These are phyloP conservation scores for Pleurotus ostreatus DNA, from an alignment of 768 basidiomycete species.

Conservation along the genomic window DNA sequence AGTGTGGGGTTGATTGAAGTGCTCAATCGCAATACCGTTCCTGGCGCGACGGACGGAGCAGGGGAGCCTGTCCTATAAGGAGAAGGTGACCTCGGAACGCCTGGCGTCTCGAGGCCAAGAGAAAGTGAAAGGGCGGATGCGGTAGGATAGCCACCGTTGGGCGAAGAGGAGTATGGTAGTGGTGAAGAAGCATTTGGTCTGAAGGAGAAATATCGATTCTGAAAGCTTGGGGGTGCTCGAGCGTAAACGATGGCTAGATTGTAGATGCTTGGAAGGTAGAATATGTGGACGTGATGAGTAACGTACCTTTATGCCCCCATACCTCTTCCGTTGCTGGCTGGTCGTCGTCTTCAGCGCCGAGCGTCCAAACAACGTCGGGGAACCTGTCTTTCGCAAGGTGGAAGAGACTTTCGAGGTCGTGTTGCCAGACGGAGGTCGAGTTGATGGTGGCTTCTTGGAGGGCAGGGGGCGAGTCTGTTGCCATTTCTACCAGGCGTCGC, in stretches of 20 bases:
- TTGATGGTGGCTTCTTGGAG: conserved; percentile 62
- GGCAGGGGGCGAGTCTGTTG: conserved; percentile 35
- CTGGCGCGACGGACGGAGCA: conserved; percentile 36
- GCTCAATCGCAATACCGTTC: conserved; percentile 54
- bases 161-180: conserved; percentile 39
- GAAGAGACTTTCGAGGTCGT: conserved; percentile 76
- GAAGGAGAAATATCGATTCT: conserved; percentile 83
- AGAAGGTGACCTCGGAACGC: conserved; percentile 43
- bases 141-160: conserved; percentile 45
- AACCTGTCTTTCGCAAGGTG: conserved; percentile 85
- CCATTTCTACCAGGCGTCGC: conserved; percentile 1
- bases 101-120: conserved; percentile 37
- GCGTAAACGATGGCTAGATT: conserved; percentile 85
- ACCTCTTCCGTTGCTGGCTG: conserved; percentile 52
- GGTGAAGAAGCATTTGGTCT: conserved; percentile 59
- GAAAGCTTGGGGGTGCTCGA: conserved; percentile 89
- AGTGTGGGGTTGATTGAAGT: conserved; percentile 73
- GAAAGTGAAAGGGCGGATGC: conserved; percentile 61
- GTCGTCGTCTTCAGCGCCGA: conserved; percentile 44
- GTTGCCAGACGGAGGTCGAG: conserved; percentile 75
- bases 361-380: conserved; percentile 95
- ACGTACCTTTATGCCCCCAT: conserved; percentile 93
- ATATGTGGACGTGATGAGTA: not conserved
- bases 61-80: conserved; percentile 43
- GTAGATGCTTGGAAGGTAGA: not conserved